Conservation (phyloP, 1,284 basidiomycete genomes). For the Cystobasidium sp. region DNA sequence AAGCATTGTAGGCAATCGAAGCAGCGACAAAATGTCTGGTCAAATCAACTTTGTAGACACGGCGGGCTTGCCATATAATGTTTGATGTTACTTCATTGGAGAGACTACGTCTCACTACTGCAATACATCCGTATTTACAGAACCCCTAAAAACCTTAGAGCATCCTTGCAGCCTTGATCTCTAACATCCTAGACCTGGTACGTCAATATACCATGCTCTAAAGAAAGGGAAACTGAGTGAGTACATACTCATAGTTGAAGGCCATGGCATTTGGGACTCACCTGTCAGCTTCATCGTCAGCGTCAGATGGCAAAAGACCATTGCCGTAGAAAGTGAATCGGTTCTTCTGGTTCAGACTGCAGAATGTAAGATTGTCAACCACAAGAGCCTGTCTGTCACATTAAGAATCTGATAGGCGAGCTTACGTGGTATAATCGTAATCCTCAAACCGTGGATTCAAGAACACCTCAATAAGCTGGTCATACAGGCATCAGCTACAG, state of each 20-base stretch:
- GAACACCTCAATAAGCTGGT: conserved; percentile 21
- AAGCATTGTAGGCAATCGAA: too few relatives aligned
- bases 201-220: conserved; percentile 4
- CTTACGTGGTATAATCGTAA: conserved; percentile 33
- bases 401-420: not conserved
- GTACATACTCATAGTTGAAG: not conserved
- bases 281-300: conserved; percentile 41
- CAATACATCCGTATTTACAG: too few relatives aligned
- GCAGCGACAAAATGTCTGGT: too few relatives aligned
- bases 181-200: not conserved
- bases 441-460: conserved; percentile 21
- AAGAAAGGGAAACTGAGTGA: not conserved
- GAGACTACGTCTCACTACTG: too few relatives aligned
- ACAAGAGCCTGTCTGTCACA: not conserved
- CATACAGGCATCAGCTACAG: not conserved
- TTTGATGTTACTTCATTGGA: too few relatives aligned
- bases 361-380: not conserved
- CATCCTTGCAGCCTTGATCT: not conserved
- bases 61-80: too few relatives aligned
- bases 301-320: conserved; percentile 44
- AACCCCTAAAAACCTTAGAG: too few relatives aligned
- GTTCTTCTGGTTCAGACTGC: conserved; percentile 41
- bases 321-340: conserved; percentile 53
- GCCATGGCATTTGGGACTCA: conserved; percentile 41
- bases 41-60: too few relatives aligned